phyloP scores from a whole-genome alignment of 352 stramenopile genomes.

The Globisporangium polare region DNA sequence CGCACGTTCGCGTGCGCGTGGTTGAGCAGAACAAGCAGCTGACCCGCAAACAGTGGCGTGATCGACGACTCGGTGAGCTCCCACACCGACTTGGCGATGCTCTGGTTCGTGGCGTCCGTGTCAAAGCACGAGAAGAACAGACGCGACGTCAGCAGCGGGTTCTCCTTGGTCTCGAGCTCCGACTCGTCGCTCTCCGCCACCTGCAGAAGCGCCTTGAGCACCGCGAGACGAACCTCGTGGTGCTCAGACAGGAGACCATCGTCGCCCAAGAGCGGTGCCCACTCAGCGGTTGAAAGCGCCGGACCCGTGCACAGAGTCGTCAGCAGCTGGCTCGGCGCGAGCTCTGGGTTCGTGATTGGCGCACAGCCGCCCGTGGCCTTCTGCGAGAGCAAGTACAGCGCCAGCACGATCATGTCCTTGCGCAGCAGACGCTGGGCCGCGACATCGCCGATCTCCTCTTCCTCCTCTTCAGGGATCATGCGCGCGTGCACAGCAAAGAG shows the following conservation, averaged over 20 bases:
- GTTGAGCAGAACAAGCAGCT: conserved; percentile 68
- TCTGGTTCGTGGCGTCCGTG: conserved; percentile 45
- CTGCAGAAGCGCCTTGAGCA: conserved; percentile 57
- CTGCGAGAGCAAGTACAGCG: conserved; percentile 56
- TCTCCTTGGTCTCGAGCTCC: conserved; percentile 36
- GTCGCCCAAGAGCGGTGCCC: conserved; percentile 64
- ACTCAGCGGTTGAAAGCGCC: conserved; percentile 55
- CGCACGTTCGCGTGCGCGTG: conserved; percentile 75
- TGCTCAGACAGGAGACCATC: conserved; percentile 64
- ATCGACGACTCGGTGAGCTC: conserved; percentile 42
- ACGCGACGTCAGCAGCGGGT: conserved; percentile 48
- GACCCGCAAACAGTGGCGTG: conserved; percentile 55
- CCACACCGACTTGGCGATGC: conserved; percentile 65
- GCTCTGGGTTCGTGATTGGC: conserved; percentile 63
- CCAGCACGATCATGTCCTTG: conserved; percentile 70
- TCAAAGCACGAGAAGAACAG: conserved; percentile 74
- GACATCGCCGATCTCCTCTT: conserved; percentile 85
- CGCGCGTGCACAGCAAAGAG: conserved; percentile 73
- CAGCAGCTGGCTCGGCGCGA: conserved; percentile 53
- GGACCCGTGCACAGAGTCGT: conserved; percentile 53
- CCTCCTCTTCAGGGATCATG: conserved; percentile 87
- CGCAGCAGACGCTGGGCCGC: conserved; percentile 68
- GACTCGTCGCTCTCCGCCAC: conserved; percentile 56
- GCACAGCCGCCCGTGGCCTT: conserved; percentile 40
- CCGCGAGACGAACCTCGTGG: conserved; percentile 43